Base-by-base conservation (phyloP, 2,329 filamentous ascomycete genomes). In the Xylogone sp. region DNA sequence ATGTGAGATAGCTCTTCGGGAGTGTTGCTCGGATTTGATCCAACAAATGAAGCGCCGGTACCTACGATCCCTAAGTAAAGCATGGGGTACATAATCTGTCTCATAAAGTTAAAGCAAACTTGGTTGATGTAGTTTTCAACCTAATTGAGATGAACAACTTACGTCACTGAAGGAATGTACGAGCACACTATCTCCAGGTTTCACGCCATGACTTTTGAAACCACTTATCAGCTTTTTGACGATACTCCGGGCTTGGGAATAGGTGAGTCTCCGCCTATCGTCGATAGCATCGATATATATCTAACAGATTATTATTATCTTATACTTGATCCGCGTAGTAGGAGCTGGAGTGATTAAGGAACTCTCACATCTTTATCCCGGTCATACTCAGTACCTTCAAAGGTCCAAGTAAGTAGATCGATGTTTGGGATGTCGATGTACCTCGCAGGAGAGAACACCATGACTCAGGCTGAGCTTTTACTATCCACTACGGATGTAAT, bases 31-130 rank as follows among this genome's bases (percentile, higher is more conserved):
- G 53, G 53, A 46, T 55, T 55, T 21, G 43, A 48, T 24, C 51
- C 53, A 12, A 52, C 45, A 19, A 55, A 55, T 2, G 29, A 29
- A 16, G 27, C 47, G 22, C 51, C 53, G 12, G 51, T 27, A 42
- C 49, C 47, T 20, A 55, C 46, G n/a, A 55, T 53, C n/a, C 46
- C 53, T 12, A 55, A 39, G 18, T 53, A 55, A 3, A 50, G 39
- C 18, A 49, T 48, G 5, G 53, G 45, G 42, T 55, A 55, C 19
- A 46, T 45, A 9, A 55, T 51, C 53, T 55, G 10, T 16, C 10
- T 19, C 18, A 18, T 43, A 27, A 31, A 31, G 27, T 13, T 31
- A 8, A 24, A n/a, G 31, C 45, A 21, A 16, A 19, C 43, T 46
- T 20, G 19, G n/a, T n/a, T n/a, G n/a, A n/a, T n/a, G 21, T 16